Evolutionary conservation across 1,284 basidiomycete species (phyloP), one percentile per base, ranked within the genome.

Genomic region (Trichosporon faecale): DNA sequence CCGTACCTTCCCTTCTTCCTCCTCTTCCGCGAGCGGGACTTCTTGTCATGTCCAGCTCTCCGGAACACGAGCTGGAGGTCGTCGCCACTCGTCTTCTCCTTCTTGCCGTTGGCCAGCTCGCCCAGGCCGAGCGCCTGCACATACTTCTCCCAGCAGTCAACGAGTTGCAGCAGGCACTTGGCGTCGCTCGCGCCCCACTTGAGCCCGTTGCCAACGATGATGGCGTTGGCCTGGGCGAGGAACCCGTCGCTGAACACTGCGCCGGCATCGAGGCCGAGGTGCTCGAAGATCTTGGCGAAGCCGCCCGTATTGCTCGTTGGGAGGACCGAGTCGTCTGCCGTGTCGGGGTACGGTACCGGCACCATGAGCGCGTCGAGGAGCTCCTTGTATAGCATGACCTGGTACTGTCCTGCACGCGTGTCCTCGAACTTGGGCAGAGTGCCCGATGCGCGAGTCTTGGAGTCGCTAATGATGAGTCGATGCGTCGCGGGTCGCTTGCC

Each of bases 381-480:
- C 65, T 89, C 89, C 76, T 90, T 88, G 80, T 95, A 95, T 33
- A 93, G 80, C 91, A 94, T 94, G 4, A 94, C 86, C 79, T 95
- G 93, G 21, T 93, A 83, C n/a, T 88, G 87, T 0, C 92, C 88
- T 0, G 88, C 83, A 16, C 88, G 77, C 0, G 89, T 86, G 76
- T 93, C 91, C 57, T 86, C 86, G 18, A 89, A 85, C 9, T 84
- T 79, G 0, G 93, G 93, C 1, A 94, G 72, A 7, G 81, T 85
- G 0, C 84, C 77, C 0, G 79, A 80, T 6, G 84, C 85, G 21
- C 93, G 87, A 7, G 92, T 93, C 80, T 95, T 95, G 66, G 89
- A 91, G 77, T 95, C 93, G 18, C 88, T 84, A 6, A 95, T 79
- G 70, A 84, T 85, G 0, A 94, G 82, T 33, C 74, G 81, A 77